These are phyloP conservation scores for Asterophora parasitica DNA, from an alignment of 768 basidiomycete species.

Conservation along the genomic window DNA sequence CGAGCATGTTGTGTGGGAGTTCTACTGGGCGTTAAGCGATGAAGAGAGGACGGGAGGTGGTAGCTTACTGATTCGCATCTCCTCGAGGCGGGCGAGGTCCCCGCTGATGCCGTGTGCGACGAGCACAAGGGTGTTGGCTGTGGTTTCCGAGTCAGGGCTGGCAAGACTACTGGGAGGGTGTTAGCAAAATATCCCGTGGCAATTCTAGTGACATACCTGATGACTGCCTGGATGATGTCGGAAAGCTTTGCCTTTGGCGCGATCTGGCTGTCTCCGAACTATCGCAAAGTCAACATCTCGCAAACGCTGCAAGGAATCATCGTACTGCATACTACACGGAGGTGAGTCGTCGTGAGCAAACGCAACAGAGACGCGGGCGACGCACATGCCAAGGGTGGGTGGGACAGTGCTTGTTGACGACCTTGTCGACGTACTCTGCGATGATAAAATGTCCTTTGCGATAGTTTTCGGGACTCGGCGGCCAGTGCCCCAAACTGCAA, in stretches of 20 bases:
- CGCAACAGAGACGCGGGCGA: constrained; percentile 6
- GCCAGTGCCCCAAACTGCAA: constrained; percentile 64
- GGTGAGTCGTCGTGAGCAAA: no score
- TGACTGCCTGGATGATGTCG: constrained; percentile 64
- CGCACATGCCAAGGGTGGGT: constrained; percentile 73
- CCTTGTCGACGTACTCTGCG: constrained; percentile 62
- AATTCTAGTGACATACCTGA: constrained; percentile 44
- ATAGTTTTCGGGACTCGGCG: constrained; percentile 76
- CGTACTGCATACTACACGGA: constrained; percentile 53
- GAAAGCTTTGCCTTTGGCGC: constrained; percentile 64
- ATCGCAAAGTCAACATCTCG: constrained; percentile 12
- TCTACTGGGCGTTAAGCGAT: constrained; percentile 32
- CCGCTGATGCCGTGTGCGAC: constrained; percentile 56
- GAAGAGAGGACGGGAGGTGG: not conserved
- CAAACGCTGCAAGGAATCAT: constrained; percentile 6
- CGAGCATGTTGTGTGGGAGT: constrained; percentile 67
- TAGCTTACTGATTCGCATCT: constrained; percentile 76
- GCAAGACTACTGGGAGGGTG: constrained; percentile 51
- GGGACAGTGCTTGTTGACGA: constrained; percentile 55
- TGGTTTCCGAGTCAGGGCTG: constrained; percentile 73
- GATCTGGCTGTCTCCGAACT: constrained; percentile 80
- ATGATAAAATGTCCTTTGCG: constrained; percentile 75
- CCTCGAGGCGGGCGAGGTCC: constrained; percentile 60
- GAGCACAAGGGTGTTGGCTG: constrained; percentile 64
- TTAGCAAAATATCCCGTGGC: not conserved